These are phyloP conservation scores for Astraeus odoratus DNA, from an alignment of 768 basidiomycete genomes.

Conservation along the genomic window DNA sequence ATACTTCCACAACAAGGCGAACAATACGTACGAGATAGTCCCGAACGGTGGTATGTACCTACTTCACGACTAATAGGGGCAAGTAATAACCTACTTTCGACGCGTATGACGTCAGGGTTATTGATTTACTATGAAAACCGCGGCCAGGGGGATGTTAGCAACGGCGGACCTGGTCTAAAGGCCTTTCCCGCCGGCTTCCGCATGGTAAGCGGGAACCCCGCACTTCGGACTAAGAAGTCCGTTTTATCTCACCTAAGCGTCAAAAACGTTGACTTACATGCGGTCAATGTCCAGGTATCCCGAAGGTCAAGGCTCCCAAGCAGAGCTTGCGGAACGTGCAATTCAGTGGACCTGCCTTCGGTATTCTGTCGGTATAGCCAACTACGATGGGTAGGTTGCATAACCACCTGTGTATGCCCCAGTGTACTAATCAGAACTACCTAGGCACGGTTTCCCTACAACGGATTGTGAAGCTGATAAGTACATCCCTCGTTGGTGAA, in stretches of 20 bases:
- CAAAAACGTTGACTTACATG: neutral
- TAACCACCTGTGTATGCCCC: neutral
- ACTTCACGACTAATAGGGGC: no score
- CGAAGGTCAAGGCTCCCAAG: conserved; percentile 31
- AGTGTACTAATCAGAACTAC: neutral
- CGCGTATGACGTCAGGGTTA: no score
- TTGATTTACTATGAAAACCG: conserved; percentile 39
- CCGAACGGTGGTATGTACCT: conserved; percentile 31
- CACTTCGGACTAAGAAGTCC: conserved; percentile 31
- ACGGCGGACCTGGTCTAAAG: conserved; percentile 35
- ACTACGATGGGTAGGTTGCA: conserved; percentile 24
- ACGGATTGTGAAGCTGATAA: conserved; percentile 34
- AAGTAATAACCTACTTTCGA: no score
- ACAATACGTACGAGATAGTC: conserved; percentile 31
- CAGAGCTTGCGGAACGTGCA: conserved; percentile 33
- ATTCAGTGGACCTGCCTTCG: conserved; percentile 35
- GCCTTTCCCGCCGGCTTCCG: conserved; percentile 38
- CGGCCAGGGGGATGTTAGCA: conserved; percentile 29
- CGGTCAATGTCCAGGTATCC: conserved; percentile 23
- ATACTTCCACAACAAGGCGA: conserved; percentile 35
- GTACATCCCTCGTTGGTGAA: neutral
- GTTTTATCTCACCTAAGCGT: neutral
- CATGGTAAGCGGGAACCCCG: conserved; percentile 37
- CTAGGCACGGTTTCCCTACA: conserved; percentile 34
- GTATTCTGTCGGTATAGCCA: conserved; percentile 22